These are phyloP conservation scores for Coccomyxa sp. DNA, from an alignment of 139 green algal genomes.

Conservation along the genomic window DNA sequence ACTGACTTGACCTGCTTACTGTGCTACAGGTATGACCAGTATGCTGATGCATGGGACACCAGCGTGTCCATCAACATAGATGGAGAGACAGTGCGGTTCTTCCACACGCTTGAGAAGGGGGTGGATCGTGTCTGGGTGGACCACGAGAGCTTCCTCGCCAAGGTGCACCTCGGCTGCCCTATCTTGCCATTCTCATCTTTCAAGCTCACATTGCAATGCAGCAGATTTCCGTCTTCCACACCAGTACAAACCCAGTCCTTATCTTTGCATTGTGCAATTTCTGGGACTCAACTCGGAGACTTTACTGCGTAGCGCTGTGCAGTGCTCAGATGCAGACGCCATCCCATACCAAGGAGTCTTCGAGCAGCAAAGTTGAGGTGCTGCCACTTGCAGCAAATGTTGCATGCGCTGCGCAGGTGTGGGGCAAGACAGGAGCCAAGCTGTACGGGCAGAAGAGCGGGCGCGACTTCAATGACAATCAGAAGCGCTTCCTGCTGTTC, in stretches of 20 bases:
- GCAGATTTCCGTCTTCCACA: no score
- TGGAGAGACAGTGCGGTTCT: conserved; percentile 91
- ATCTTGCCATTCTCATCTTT: not conserved
- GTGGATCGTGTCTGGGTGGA: conserved; percentile 98
- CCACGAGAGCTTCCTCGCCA: conserved; percentile 91
- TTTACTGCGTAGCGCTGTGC: no score
- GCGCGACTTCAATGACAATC: conserved; percentile 94
- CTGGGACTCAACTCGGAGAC: no score
- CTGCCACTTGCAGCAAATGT: not conserved
- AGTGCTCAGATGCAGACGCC: not conserved
- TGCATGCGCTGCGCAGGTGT: conserved; percentile 43
- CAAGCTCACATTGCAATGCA: not conserved
- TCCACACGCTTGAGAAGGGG: conserved; percentile 94
- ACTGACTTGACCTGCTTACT: not conserved
- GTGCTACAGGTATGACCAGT: conserved; percentile 89
- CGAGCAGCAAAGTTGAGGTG: not conserved
- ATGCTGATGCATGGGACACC: conserved; percentile 95
- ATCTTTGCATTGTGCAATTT: no score
- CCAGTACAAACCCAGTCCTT: no score
- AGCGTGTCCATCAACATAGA: conserved; percentile 67
- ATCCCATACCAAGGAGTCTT: not conserved
- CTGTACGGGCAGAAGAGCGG: conserved; percentile 90
- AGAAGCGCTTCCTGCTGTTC: conserved; percentile 94
- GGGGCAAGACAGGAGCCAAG: conserved; percentile 93
- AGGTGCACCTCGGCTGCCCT: conserved; percentile 38